Conservation (phyloP, 1,139 yeast species). For the Geotrichum macrosporum region DNA sequence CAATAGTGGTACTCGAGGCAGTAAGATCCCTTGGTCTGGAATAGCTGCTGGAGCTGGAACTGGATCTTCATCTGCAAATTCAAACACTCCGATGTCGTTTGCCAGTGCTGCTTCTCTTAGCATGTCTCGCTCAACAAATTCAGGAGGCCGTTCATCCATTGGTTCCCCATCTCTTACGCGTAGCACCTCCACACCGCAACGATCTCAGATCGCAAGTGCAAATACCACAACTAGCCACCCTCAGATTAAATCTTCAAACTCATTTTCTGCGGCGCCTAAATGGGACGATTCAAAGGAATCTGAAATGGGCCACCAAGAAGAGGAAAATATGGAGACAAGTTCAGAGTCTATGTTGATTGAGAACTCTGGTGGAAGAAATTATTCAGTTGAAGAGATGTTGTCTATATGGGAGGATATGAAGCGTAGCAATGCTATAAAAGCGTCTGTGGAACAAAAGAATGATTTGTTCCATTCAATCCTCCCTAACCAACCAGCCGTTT, state of each 20-base stretch:
- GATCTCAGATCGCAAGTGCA: constrained; percentile 9
- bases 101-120: constrained; percentile 22
- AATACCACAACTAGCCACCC: constrained; percentile 1
- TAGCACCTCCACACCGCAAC: constrained; percentile 3
- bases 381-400: constrained; percentile 52
- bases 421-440: constrained; percentile 31
- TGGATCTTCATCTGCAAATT: constrained; percentile 10
- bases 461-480: constrained; percentile 26
- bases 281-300: constrained; percentile 12
- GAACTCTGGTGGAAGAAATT: constrained; percentile 35
- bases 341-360: constrained; percentile 11
- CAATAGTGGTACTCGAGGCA: constrained; percentile 21
- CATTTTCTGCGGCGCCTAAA: constrained; percentile 6
- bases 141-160: constrained; percentile 13
- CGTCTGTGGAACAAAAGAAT: constrained; percentile 34
- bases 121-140: constrained; percentile 12
- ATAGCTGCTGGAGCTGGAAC: constrained; percentile 26
- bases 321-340: constrained; percentile 5
- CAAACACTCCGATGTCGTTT: constrained; percentile 19
- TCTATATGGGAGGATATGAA: constrained; percentile 51
- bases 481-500: constrained; percentile 25
- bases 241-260: too few species aligned
- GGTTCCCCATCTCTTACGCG: constrained; percentile 11
- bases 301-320: background rate
- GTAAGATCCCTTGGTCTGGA: constrained; percentile 28